Base-by-base conservation (phyloP, 2,329 filamentous ascomycete species). In the Colletotrichum sp. region DNA sequence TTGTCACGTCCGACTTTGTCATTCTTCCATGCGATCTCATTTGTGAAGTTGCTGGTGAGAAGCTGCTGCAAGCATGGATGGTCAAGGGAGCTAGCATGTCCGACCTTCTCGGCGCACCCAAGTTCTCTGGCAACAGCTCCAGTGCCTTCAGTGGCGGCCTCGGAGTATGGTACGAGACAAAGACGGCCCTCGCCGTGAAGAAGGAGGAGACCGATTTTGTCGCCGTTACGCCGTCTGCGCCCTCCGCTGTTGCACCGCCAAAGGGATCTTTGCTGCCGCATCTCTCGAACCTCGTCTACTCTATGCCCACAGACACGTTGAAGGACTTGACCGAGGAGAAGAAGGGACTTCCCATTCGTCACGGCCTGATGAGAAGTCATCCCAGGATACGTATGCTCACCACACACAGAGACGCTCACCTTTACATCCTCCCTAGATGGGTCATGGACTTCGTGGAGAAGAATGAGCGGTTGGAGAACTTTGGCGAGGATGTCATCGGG, bases 351-450 rank as follows among this genome's bases (percentile, higher is more conserved):
- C 92, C 95, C 1, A 85, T 98, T 59, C 92, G 96, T 5, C 94
- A 96, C 81, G 92, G 93, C 6, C 89, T 98, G 34, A 87, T 98
- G 15, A 90, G 92, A 74, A 92, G 92, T 78, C 93, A 98, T 81
- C 92, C 95, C 12, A 92, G 92, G 39, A 89, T 98, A 57, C 93
- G 93, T 80, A 94, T 98, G 89, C 89, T 96, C 76, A 96, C 93
- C 16, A 95, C 93, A 6, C 94, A 98, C 83, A 92, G 97, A 57
- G 96, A 99, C 83, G 95, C 96, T 0, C 96, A 99, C 82, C 94
- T 99, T 74, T 99, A 99, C 85, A 92, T 99, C 77, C 95, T 99
- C 79, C 97, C 97, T 0, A 92, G 92, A 79, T 99, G 97, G 96
- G 91, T 98, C 10, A 91, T 98, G 81, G 93, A 98, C 70, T 94